Conservation (phyloP, 441 rosid genomes). For the Populus hybrid region DNA sequence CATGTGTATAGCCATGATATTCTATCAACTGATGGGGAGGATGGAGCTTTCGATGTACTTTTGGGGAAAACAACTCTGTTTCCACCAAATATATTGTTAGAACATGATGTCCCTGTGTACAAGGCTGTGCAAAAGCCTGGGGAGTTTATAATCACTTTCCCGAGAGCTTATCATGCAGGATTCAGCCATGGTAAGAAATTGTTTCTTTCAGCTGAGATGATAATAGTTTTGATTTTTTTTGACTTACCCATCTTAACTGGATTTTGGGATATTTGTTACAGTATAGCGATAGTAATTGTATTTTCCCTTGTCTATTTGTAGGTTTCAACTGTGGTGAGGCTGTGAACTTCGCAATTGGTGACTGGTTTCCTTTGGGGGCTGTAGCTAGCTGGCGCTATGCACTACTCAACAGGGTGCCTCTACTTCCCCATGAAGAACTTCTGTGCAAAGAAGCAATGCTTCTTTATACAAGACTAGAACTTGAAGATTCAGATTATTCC, state of each 20-base stretch:
- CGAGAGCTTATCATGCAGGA: slow-evolving; percentile 98
- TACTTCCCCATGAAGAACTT: slow-evolving; percentile 98
- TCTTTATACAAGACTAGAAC: slow-evolving; percentile 44
- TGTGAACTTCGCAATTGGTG: slow-evolving; percentile 95
- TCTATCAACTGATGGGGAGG: slow-evolving; percentile 74
- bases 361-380: slow-evolving; percentile 97
- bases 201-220: slow-evolving; percentile 2
- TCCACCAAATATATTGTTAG: slow-evolving; percentile 85
- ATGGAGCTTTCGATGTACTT: slow-evolving; percentile 97
- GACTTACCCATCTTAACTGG: neutral
- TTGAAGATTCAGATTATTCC: slow-evolving; percentile 59
- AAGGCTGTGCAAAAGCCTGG: slow-evolving; percentile 99
- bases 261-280: neutral
- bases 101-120: slow-evolving; percentile 87
- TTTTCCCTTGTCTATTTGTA: slow-evolving; percentile 23
- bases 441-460: slow-evolving; percentile 95
- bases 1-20: slow-evolving; percentile 82
- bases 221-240: neutral
- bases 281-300: neutral
- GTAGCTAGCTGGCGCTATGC: slow-evolving; percentile 93
- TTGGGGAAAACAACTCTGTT: slow-evolving; percentile 96
- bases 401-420: slow-evolving; percentile 78
- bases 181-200: slow-evolving; percentile 84
- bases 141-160: slow-evolving; percentile 88
- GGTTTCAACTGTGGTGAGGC: slow-evolving; percentile 99